These are phyloP conservation scores for Alopecurus myosuroides DNA, from an alignment of 176 grass and related monocot species.

Conservation along the genomic window DNA sequence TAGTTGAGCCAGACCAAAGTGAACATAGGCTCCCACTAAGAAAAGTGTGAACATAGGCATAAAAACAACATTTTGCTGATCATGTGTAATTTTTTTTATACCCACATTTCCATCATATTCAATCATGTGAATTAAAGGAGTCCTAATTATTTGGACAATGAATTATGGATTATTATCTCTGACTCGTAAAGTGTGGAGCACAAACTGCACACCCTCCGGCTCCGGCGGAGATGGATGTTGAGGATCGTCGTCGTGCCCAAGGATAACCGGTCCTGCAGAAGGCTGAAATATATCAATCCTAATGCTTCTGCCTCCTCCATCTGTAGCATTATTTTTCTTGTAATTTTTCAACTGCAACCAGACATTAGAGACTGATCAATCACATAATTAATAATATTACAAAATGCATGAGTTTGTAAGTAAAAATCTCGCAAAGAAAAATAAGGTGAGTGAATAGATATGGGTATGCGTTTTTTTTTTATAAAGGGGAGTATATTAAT, in stretches of 20 bases:
- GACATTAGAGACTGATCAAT: neutral
- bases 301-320: neutral
- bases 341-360: neutral
- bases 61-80: no score
- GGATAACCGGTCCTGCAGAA: neutral
- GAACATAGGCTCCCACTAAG: no score
- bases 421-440: neutral
- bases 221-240: neutral
- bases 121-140: no score
- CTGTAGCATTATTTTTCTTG: neutral
- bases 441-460: neutral
- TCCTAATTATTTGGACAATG: no score
- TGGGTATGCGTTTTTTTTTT: no score
- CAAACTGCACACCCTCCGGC: conserved; percentile 7
- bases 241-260: neutral
- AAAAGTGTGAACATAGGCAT: no score
- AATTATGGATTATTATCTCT: neutral
- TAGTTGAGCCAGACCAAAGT: no score
- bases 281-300: neutral
- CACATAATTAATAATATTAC: neutral
- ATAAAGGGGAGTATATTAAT: no score
- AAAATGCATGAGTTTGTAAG: neutral
- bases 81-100: no score
- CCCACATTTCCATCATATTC: no score
- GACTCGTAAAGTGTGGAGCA: conserved; percentile 19